These are phyloP conservation scores for Tillandsia leiboldiana DNA, from an alignment of 176 grass and related monocot species.

Conservation along the genomic window DNA sequence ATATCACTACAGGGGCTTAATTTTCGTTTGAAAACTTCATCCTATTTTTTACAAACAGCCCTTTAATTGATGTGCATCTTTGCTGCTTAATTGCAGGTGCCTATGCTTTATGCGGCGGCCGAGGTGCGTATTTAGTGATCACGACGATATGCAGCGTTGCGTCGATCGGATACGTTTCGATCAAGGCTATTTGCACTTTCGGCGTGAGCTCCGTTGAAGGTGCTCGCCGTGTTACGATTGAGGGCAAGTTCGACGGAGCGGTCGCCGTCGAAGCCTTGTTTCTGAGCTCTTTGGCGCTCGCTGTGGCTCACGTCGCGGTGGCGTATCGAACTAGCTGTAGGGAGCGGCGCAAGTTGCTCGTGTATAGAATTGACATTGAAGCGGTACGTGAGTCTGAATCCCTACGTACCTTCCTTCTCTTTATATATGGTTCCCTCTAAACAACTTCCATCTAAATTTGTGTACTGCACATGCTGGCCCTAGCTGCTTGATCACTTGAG, in stretches of 20 bases:
- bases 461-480: too few species aligned
- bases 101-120: constrained; percentile 2
- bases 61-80: not conserved
- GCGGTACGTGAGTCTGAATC: not conserved
- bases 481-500: too few species aligned
- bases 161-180: constrained; percentile 8
- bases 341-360: constrained; percentile 20
- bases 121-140: constrained; percentile 10
- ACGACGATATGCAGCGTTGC: not conserved
- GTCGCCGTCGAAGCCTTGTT: constrained; percentile 8
- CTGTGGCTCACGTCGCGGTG: constrained; percentile 10
- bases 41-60: too few species aligned
- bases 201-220: not conserved
- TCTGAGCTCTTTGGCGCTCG: constrained; percentile 11
- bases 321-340: constrained; percentile 17
- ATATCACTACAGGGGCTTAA: too few species aligned
- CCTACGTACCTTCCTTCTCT: not conserved
- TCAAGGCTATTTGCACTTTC: not conserved
- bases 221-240: not conserved
- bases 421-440: too few species aligned
- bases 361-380: constrained; percentile 21
- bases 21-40: too few species aligned
- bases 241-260: constrained; percentile 11
- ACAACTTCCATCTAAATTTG: too few species aligned
- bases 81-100: constrained; percentile 3